Percentiles rank a stretch among this genome's conserved stretches.
phyloP scores from a whole-genome alignment of 2,329 filamentous ascomycete species.

The Beauveria sp. region DNA sequence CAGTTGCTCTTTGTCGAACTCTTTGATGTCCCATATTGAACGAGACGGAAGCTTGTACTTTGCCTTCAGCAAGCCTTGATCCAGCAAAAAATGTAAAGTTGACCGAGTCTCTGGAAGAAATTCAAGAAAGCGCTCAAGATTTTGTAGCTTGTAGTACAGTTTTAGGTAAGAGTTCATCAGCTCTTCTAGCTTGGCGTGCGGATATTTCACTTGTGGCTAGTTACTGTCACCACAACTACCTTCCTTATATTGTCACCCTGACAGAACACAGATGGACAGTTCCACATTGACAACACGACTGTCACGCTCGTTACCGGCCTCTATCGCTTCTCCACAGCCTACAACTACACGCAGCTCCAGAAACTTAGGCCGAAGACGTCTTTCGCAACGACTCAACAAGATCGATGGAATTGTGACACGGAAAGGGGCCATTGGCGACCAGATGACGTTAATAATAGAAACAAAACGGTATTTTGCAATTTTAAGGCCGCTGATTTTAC shows the following conservation, averaged over 20 bases:
- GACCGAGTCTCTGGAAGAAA: no score
- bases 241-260: slow-evolving; percentile 41
- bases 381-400: slow-evolving; percentile 44
- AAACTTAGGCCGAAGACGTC: slow-evolving; percentile 43
- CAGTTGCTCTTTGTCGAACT: neutral
- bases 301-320: slow-evolving; percentile 42
- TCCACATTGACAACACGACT: slow-evolving; percentile 33
- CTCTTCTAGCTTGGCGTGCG: slow-evolving; percentile 30
- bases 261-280: slow-evolving; percentile 19
- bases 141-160: no score
- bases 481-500: slow-evolving; percentile 47
- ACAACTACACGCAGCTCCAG: slow-evolving; percentile 54
- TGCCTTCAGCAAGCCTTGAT: neutral
- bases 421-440: slow-evolving; percentile 49
- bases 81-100: no score
- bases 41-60: neutral
- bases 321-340: slow-evolving; percentile 51
- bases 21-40: neutral
- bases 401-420: slow-evolving; percentile 55
- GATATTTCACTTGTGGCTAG: slow-evolving; percentile 51
- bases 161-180: slow-evolving; percentile 22
- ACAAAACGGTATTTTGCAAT: slow-evolving; percentile 37
- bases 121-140: no score
- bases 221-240: slow-evolving; percentile 50
- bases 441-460: slow-evolving; percentile 12